Base-by-base conservation (phyloP, 768 basidiomycete species). In the Paxillus involutus region DNA sequence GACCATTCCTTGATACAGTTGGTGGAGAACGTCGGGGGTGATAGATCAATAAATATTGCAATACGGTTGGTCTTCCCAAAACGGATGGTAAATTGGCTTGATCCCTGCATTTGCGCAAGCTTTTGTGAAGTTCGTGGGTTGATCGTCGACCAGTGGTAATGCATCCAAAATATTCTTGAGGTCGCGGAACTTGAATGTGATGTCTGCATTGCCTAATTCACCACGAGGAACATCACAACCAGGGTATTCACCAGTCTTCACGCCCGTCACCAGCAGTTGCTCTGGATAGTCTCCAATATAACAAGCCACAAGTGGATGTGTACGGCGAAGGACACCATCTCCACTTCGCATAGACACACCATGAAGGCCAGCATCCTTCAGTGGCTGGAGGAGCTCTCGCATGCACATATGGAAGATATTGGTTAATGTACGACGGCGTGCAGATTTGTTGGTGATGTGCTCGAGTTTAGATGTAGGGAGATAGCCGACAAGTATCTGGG, bases 191-290 rank as follows among this genome's bases (percentile, higher is more conserved):
- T 37, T n/a, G 4, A n/a, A 4, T 11, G 37, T 11, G 37, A n/a
- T 13, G n/a, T 37, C 37, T n/a, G 37, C 12, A n/a, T n/a, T 37
- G 37, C 37, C 37, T 13, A 37, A n/a, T 13, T 37, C 37, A 37
- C n/a, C 37, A n/a, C n/a, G n/a, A n/a, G n/a, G n/a, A n/a, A n/a
- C n/a, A n/a, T n/a, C n/a, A n/a, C n/a, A n/a, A n/a, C 24, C 11
- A 3, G 52, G 77, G 63, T 0, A 68, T 56, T 0, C 73, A 59
- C 17, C 77, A 69, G 4, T 72, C 60, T 52, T 79, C 80, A 0
- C 69, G 67, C 5, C 80, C 63, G 52, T 77, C 76, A 0, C 75
- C 77, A 37, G 63, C 57, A 10, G 56, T n/a, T 37, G 37, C n/a
- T 37, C 37, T 11, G 37, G 37, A 37, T 37, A 37, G 37, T 37